Evolutionary conservation across 306 rosid species (phyloP).

Genomic region (Trifolium pratense): DNA sequence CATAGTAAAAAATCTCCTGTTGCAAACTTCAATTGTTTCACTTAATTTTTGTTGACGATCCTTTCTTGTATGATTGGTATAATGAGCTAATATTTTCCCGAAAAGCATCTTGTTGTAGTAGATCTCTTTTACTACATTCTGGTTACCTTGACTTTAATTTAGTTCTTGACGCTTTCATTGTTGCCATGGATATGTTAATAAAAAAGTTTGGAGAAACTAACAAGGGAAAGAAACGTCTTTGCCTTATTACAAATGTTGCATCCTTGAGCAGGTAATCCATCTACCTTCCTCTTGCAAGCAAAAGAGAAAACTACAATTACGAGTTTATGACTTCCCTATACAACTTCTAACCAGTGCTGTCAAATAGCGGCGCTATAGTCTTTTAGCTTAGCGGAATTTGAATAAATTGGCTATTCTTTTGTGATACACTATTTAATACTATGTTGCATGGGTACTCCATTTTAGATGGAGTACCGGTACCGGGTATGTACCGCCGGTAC

Average conservation of each 20-base stretch:
- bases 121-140: slow-evolving; percentile 27
- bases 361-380: no score
- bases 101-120: not conserved
- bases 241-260: slow-evolving; percentile 87
- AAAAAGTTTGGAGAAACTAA: slow-evolving; percentile 75
- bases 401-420: no score
- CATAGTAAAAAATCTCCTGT: not conserved
- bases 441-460: no score
- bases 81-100: slow-evolving; percentile 2
- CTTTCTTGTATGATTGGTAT: slow-evolving; percentile 22
- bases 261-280: slow-evolving; percentile 72
- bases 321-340: no score
- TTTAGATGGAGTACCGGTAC: no score
- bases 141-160: slow-evolving; percentile 67
- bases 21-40: slow-evolving; percentile 10
- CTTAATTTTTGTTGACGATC: slow-evolving; percentile 8
- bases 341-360: no score
- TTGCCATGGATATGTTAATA: slow-evolving; percentile 92
- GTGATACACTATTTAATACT: no score
- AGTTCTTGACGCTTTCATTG: slow-evolving; percentile 93
- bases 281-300: slow-evolving; percentile 8
- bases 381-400: not conserved
- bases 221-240: slow-evolving; percentile 80
- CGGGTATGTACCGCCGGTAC: no score
- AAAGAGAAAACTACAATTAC: not conserved